phyloP scores from a whole-genome alignment of 1,139 yeast species.

The Blastobotrys arbuscula region DNA sequence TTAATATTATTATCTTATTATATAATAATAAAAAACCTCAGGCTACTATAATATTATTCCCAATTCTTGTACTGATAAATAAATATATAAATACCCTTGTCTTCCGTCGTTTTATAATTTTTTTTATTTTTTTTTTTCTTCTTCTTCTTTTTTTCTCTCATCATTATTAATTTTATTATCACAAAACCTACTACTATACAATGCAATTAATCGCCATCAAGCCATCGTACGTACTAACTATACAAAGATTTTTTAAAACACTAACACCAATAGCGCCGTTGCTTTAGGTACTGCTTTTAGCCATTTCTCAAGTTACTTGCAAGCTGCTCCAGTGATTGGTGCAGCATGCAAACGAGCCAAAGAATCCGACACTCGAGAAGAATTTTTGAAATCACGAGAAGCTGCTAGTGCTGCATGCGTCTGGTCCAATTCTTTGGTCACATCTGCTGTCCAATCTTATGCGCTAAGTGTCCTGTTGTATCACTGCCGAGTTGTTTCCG shows the following conservation, averaged over 20 bases:
- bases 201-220: slow-evolving; percentile 8
- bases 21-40: no score
- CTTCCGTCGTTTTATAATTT: background rate
- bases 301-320: slow-evolving; percentile 35
- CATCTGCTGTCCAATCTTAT: slow-evolving; percentile 39
- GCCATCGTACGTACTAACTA: slow-evolving; percentile 12
- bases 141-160: background rate
- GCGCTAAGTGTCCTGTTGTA: slow-evolving; percentile 38
- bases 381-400: slow-evolving; percentile 35
- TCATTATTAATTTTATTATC: background rate
- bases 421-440: slow-evolving; percentile 34
- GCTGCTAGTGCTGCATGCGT: slow-evolving; percentile 36
- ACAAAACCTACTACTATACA: background rate
- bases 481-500: slow-evolving; percentile 36
- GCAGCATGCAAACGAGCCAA: slow-evolving; percentile 37
- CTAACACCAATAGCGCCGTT: slow-evolving; percentile 29
- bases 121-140: slow-evolving; percentile 1
- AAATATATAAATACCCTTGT: slow-evolving; percentile 4
- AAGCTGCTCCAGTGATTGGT: slow-evolving; percentile 39
- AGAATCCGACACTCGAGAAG: slow-evolving; percentile 32
- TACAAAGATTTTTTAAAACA: no score
- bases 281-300: slow-evolving; percentile 39
- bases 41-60: no score
- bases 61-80: no score
- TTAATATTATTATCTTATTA: no score